Base-by-base conservation (phyloP, 1,284 basidiomycete species). In the Rhodofomes roseus region DNA sequence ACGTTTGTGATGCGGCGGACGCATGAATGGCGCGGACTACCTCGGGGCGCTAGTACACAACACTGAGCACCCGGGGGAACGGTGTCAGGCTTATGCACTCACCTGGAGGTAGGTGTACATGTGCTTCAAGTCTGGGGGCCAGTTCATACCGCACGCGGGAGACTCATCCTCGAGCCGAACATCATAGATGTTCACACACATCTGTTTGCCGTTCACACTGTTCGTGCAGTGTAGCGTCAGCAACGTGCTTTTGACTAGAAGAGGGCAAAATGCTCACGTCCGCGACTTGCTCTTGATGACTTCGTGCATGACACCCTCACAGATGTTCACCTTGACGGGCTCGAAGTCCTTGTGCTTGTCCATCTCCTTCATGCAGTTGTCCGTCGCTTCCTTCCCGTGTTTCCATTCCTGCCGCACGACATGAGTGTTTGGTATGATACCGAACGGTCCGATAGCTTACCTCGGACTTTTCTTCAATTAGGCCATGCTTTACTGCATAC, bases 71-170 rank as follows among this genome's bases (percentile, higher is more conserved):
- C 56, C 63, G 25, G 27, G 50, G 29, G 62, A 55, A 37, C 55
- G 48, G 16, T 56, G 54, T 25, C 20, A 55, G 39, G 31, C 31
- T 4, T 4, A 34, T 62, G 40, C 46, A 78, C 91, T 60, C 71
- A 95, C 94, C 27, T 82, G 84, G 14, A 99, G 84, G 71, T 96
- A 98, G 3, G 78, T 76, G 44, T 88, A 90, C 40, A 98, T 81
- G 52, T 89, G 85, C 9, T 79, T 73, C 25, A 99, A 83, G 65
- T 95, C 93, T n/a, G 89, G 87, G 4, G 96, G 96, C 96, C 96
- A 99, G 74, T 96, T 96, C 93, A 98, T 93, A 1, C 96, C 96
- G 73, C 96, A 99, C 2, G 86, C 89, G n/a, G 96, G 96, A 51
- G 74, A 79, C 14, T 81, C 82, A 71, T 99, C 97, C 57, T 90